Evolutionary conservation across 1,284 basidiomycete species (phyloP), one percentile per base, ranked within the genome.

Genomic region (Macrocystidia cucumis): DNA sequence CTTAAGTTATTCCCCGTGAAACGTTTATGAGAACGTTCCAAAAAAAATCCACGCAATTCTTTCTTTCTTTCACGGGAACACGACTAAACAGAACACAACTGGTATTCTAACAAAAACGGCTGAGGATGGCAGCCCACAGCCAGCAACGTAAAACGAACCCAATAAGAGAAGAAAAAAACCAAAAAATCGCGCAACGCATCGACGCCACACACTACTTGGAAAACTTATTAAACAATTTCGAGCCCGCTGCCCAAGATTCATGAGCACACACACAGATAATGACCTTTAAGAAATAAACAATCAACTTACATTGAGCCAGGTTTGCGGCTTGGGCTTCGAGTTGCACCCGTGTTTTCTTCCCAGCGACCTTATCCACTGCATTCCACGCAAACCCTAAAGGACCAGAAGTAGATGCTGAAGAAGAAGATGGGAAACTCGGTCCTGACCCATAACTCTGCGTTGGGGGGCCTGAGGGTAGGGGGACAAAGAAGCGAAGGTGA

Each of bases 331-430:
- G 41, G 29, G 47, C 54, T 42, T 69, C 66, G 12, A 72, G 44
- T 44, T 67, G 67, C 23, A 57, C 53, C 37, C 62, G 53, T 20
- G 60, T 63, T 41, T 60, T 61, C 43, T 53, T 59, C 11, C 69
- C 68, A 12, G 64, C 66, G 29, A 69, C 48, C 44, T 58, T 65
- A 47, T 67, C 65, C 27, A 69, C 58, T 13, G 63, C 59, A 44
- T 39, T 60, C 41, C 57, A 40, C 13, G 62, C 60, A 41, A 54
- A 54, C 11, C 52, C 56, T 19, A 67, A 43, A 8, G 60, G 49
- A 38, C 55, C 47, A 18, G 54, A 35, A 29, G 49, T 39, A 11
- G 46, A 32, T 19, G 46, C 32, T 18, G 43, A 34, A 14, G 49
- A 43, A 12, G 50, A 41, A 16, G 40, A 34, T n/a, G 54, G 52